Percentiles rank a stretch among this genome's conserved stretches.
phyloP scores from a whole-genome alignment of 1,139 yeast genomes.

The Entelexis paramagnoliae region DNA sequence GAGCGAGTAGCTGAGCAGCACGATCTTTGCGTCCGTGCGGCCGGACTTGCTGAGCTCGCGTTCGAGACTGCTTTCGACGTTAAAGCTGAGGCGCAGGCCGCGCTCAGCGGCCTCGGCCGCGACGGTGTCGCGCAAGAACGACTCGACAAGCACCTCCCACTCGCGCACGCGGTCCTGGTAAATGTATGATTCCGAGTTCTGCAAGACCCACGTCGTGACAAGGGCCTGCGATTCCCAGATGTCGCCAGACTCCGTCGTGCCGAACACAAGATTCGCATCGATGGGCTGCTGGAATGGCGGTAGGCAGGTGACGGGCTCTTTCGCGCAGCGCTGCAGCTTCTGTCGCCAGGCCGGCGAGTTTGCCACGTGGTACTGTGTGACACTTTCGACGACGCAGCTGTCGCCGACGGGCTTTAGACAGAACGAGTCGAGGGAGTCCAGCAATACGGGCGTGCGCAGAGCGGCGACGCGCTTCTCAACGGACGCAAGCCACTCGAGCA shows the following conservation, averaged over 20 bases:
- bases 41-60: constrained; percentile 75
- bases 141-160: constrained; percentile 60
- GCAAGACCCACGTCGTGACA: constrained; percentile 56
- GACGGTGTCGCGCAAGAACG: constrained; percentile 39
- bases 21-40: constrained; percentile 64
- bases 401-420: constrained; percentile 78
- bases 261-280: constrained; percentile 59
- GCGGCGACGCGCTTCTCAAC: constrained; percentile 49
- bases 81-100: constrained; percentile 59
- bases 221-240: constrained; percentile 46
- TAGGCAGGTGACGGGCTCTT: constrained; percentile 77
- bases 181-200: constrained; percentile 39
- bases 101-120: constrained; percentile 34
- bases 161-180: constrained; percentile 39
- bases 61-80: constrained; percentile 72
- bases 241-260: constrained; percentile 28
- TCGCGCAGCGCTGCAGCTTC: constrained; percentile 50
- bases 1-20: constrained; percentile 63
- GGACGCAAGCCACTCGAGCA: constrained; percentile 78
- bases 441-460: constrained; percentile 23
- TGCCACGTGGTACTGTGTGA: constrained; percentile 59
- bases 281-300: constrained; percentile 90
- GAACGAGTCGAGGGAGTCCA: constrained; percentile 42
- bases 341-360: constrained; percentile 48
- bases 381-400: constrained; percentile 74